Base-by-base conservation (phyloP, 2,329 filamentous ascomycete genomes). In the Colletotrichum incanum region DNA sequence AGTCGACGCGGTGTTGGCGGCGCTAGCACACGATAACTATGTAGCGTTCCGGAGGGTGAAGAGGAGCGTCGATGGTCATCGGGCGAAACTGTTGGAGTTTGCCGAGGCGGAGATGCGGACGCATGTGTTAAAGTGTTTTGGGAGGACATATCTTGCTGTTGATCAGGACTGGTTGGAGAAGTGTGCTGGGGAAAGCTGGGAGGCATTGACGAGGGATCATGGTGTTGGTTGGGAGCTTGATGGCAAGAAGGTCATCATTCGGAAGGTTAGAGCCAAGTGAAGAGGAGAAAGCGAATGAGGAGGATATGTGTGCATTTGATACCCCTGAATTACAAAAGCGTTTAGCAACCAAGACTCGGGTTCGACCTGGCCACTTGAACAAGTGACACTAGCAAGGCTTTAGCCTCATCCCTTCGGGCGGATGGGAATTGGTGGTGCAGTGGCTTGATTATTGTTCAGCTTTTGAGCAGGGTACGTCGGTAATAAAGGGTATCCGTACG, bases 191-290 rank as follows among this genome's bases (percentile, higher is more conserved):
- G 86, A 89, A 76, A 85, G 83, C n/a, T 99, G 96, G 95, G 86
- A 90, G 14, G 89, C 90, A 62, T 83, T 98, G 78, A 88, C 83
- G 69, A 86, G 89, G 43, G 85, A 89, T 75, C 91, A 94, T 78
- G 91, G 91, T 3, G 93, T 98, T 1, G 95, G 95, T 0, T 99
- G 96, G 96, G 90, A 95, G 78, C 84, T 94, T 77, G 91, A 94
- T 50, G 92, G 89, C 5, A 86, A 88, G 54, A 93, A 85, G 77
- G 92, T 98, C 41, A 86, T 95, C n/a, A 96, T 98, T 79, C 89
- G 93, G 66, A 88, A 83, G 78, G 82, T 87, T 23, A 86, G 56
- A 14, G 71, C 71, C 11, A 73, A 73, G 28, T 73, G 20, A 64
- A 18, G 16, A n/a, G 31, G 49, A 3, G 34, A 5, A n/a, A 23